Percentiles rank a stretch among this genome's conserved stretches.
These are phyloP conservation scores for Salix exigua DNA, from an alignment of 345 rosid species.

Conservation along the genomic window DNA sequence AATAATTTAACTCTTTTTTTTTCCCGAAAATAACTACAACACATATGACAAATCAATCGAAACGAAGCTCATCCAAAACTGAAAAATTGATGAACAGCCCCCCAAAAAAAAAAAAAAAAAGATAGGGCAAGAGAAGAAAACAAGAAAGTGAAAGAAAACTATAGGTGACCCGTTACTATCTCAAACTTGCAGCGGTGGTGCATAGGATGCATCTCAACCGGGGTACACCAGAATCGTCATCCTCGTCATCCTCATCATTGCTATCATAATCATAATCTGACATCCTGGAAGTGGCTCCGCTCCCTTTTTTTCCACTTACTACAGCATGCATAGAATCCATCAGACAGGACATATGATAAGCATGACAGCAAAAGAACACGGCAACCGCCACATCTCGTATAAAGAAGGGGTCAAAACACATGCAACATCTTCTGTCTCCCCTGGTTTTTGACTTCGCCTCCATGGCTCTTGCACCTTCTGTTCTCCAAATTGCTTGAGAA, in stretches of 20 bases:
- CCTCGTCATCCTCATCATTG: conserved; percentile 43
- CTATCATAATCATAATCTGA: conserved; percentile 41
- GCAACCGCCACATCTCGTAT: conserved; percentile 70
- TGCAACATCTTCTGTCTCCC: conserved; percentile 88
- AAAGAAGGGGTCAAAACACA: conserved; percentile 88
- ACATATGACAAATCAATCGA: not conserved
- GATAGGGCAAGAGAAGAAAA: not conserved
- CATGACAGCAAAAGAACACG: conserved; percentile 93
- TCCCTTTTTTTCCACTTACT: conserved; percentile 34
- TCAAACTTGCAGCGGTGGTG: conserved; percentile 84
- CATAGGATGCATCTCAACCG: conserved; percentile 86
- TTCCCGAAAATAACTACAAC: not conserved
- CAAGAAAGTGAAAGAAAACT: no score
- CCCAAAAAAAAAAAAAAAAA: not conserved
- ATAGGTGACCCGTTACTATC: conserved; percentile 1
- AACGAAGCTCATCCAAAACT: conserved; percentile 6
- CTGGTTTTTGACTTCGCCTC: conserved; percentile 86
- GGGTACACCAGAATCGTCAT: conserved; percentile 37
- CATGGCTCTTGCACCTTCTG: conserved; percentile 39
- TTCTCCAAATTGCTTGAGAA: conserved; percentile 47
- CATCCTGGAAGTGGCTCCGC: conserved; percentile 25
- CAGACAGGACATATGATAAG: conserved; percentile 80
- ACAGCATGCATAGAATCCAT: conserved; percentile 65
- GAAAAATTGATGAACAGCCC: not conserved
- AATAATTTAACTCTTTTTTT: not conserved